Conservation (phyloP, 768 basidiomycete genomes). For the Mycena kentingensis region DNA sequence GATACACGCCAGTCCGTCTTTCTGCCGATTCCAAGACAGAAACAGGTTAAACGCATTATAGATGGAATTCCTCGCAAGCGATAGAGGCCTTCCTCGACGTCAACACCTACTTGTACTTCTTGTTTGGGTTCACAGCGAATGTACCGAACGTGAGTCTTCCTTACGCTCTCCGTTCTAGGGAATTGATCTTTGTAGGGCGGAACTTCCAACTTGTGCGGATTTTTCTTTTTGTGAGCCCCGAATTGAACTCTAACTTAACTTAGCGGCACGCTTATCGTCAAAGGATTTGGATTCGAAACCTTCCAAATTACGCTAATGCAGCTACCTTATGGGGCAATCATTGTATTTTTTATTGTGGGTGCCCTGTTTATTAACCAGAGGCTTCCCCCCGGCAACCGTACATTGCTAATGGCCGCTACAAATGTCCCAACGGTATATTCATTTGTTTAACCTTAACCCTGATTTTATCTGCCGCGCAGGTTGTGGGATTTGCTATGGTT, state of each 20-base stretch:
- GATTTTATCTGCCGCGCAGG: too few species aligned
- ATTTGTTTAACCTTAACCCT: too few species aligned
- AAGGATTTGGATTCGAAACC: slow-evolving; percentile 34
- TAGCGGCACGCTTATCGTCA: slow-evolving; percentile 28
- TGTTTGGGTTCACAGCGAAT: slow-evolving; percentile 31
- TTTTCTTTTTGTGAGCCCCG: not conserved
- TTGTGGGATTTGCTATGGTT: slow-evolving; percentile 30
- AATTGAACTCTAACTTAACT: not conserved
- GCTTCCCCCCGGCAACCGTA: slow-evolving; percentile 26
- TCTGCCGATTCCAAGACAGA: not conserved
- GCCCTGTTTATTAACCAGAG: slow-evolving; percentile 24
- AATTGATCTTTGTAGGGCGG: slow-evolving; percentile 21
- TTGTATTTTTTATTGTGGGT: slow-evolving; percentile 24
- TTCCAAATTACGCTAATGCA: slow-evolving; percentile 31
- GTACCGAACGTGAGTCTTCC: slow-evolving; percentile 25
- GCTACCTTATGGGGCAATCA: slow-evolving; percentile 28
- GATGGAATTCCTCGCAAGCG: slow-evolving; percentile 25
- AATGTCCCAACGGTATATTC: slow-evolving; percentile 28
- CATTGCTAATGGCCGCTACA: slow-evolving; percentile 27
- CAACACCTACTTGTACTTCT: slow-evolving; percentile 36
- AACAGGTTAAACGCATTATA: slow-evolving; percentile 1
- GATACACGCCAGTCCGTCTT: slow-evolving; percentile 27
- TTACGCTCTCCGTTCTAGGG: not conserved
- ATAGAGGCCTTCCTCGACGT: slow-evolving; percentile 34
- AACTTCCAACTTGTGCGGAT: slow-evolving; percentile 29